Conservation (phyloP, 495 filamentous ascomycete genomes). For the Darksidea phi region DNA sequence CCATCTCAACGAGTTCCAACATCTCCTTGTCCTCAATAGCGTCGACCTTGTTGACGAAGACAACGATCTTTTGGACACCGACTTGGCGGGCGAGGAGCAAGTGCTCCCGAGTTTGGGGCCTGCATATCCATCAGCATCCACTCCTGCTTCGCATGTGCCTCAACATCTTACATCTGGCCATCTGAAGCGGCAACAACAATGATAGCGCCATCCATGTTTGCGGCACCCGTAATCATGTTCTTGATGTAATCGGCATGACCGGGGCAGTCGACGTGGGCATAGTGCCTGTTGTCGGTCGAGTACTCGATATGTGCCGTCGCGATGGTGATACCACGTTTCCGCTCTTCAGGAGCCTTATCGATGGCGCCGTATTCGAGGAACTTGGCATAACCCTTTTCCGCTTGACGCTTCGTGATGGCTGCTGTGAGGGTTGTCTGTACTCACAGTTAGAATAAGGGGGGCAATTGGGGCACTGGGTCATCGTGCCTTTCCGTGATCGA, state of each 20-base stretch:
- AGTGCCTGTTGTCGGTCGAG: slow-evolving; percentile 84
- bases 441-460: slow-evolving; percentile 10
- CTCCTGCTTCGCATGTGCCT: not conserved
- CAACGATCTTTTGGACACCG: slow-evolving; percentile 94
- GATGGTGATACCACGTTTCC: slow-evolving; percentile 99
- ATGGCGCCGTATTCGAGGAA: slow-evolving; percentile 97
- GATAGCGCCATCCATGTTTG: slow-evolving; percentile 96
- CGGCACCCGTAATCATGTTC: slow-evolving; percentile 99
- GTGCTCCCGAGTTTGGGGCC: slow-evolving; percentile 97
- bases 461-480: slow-evolving; percentile 1
- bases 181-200: slow-evolving; percentile 98
- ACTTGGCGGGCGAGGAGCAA: slow-evolving; percentile 96
- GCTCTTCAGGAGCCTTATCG: slow-evolving; percentile 98
- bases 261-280: slow-evolving; percentile 99
- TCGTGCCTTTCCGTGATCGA: slow-evolving; percentile 96
- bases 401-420: slow-evolving; percentile 95
- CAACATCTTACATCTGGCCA: slow-evolving; percentile 79
- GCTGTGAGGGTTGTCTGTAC: slow-evolving; percentile 90
- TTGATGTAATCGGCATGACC: slow-evolving; percentile 99
- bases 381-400: slow-evolving; percentile 85
- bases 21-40: slow-evolving; percentile 95
- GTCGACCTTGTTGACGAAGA: slow-evolving; percentile 99
- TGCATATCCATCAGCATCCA: slow-evolving; percentile 42
- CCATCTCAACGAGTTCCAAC: slow-evolving; percentile 99
- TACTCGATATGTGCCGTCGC: slow-evolving; percentile 98